Percentiles rank a stretch among this genome's conserved stretches.
phyloP scores from a whole-genome alignment of 2,329 filamentous ascomycete species.

The Alternaria tenuissima region DNA sequence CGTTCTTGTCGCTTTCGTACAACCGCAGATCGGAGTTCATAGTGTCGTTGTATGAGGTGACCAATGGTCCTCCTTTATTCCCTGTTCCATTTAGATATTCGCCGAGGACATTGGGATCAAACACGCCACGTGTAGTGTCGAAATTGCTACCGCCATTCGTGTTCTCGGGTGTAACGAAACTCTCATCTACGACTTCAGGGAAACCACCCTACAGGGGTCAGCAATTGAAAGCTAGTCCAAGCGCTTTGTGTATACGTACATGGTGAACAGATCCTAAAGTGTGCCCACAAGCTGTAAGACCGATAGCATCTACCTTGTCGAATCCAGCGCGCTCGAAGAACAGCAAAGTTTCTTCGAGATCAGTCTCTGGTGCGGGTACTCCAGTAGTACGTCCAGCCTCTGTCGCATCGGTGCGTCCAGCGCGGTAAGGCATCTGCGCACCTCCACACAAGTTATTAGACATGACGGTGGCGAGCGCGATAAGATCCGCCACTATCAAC shows the following conservation, averaged over 20 bases:
- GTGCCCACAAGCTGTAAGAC: slow-evolving; percentile 42
- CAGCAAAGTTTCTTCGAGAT: slow-evolving; percentile 27
- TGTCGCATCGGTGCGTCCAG: slow-evolving; percentile 38
- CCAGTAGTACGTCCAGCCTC: slow-evolving; percentile 28
- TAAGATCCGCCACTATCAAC: slow-evolving; percentile 34
- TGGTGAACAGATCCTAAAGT: slow-evolving; percentile 41
- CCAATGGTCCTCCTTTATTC: slow-evolving; percentile 33
- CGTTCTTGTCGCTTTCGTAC: slow-evolving; percentile 36
- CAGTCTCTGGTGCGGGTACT: slow-evolving; percentile 37
- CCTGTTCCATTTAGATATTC: slow-evolving; percentile 40
- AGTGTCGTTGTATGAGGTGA: slow-evolving; percentile 31
- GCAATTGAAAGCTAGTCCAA: neutral
- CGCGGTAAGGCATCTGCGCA: slow-evolving; percentile 29
- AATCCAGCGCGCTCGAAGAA: slow-evolving; percentile 39
- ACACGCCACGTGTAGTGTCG: slow-evolving; percentile 36
- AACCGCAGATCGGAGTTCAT: slow-evolving; percentile 39
- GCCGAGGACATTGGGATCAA: slow-evolving; percentile 36
- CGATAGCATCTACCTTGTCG: slow-evolving; percentile 33
- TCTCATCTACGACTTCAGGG: slow-evolving; percentile 36
- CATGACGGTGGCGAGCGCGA: slow-evolving; percentile 35
- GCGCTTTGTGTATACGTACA: neutral
- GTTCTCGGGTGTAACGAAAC: slow-evolving; percentile 26
- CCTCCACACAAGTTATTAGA: slow-evolving; percentile 39
- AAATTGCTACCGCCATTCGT: slow-evolving; percentile 34
- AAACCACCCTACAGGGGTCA: slow-evolving; percentile 20